Percentiles rank a stretch among this genome's conserved stretches.
Conservation (phyloP, 352 stramenopile genomes). For the Pythium biforme region DNA sequence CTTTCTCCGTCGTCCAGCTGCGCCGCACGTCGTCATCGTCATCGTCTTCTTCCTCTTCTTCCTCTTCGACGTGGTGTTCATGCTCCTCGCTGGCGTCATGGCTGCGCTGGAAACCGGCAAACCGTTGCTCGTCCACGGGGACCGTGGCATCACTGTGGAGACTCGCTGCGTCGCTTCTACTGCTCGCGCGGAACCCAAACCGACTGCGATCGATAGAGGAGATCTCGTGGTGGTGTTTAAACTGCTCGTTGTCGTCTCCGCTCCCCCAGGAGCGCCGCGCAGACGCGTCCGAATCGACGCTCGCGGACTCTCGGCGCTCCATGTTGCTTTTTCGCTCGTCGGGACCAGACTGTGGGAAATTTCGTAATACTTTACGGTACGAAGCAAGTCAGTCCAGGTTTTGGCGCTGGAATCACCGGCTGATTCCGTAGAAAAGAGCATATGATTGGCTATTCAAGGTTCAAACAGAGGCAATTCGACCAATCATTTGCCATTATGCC, state of each 20-base stretch:
- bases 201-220: slow-evolving; percentile 11
- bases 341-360: background rate
- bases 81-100: slow-evolving; percentile 1
- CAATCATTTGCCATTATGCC: background rate
- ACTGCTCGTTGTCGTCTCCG: background rate
- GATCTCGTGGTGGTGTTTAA: background rate
- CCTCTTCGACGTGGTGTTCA: slow-evolving; percentile 4
- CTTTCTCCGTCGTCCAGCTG: slow-evolving; percentile 29
- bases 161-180: slow-evolving; percentile 19
- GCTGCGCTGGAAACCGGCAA: slow-evolving; percentile 11
- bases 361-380: background rate
- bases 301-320: background rate
- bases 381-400: background rate
- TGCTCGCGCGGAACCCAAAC: slow-evolving; percentile 18
- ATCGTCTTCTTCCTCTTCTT: slow-evolving; percentile 30
- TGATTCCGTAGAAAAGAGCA: slow-evolving; percentile 7
- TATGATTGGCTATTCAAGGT: background rate
- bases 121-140: background rate
- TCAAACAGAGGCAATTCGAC: background rate
- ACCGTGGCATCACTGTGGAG: slow-evolving; percentile 2
- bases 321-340: background rate
- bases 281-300: background rate
- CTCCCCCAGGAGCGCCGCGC: slow-evolving; percentile 2
- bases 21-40: slow-evolving; percentile 28
- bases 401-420: slow-evolving; percentile 7